A percentile compares a stretch with the other conserved stretches of the same genome.
Conservation (phyloP, 202 grass and related monocot species). For the Setaria italica region DNA sequence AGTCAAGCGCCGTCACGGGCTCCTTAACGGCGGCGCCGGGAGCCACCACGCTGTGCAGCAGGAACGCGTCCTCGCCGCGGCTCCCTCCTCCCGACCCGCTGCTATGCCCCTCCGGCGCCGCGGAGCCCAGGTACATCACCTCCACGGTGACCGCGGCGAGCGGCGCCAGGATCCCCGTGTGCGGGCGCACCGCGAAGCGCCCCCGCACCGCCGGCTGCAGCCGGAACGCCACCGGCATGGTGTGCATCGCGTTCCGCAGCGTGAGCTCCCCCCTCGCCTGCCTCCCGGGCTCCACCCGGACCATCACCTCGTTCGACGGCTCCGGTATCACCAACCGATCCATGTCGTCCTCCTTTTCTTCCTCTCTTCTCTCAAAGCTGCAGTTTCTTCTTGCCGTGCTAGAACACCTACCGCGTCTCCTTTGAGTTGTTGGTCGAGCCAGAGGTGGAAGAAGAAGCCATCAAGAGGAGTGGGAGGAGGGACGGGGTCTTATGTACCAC, state of each 20-base stretch:
- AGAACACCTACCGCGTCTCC: neutral
- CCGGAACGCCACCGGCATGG: conserved; percentile 78
- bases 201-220: conserved; percentile 58
- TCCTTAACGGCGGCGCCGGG: conserved; percentile 58
- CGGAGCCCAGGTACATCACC: conserved; percentile 49
- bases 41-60: conserved; percentile 79
- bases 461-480: conserved; percentile 45
- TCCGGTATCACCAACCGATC: conserved; percentile 75
- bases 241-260: conserved; percentile 80
- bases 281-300: conserved; percentile 59
- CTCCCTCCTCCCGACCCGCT: neutral
- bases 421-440: conserved; percentile 12
- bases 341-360: conserved; percentile 38
- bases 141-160: conserved; percentile 65
- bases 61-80: conserved; percentile 63
- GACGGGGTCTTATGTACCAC: conserved; percentile 36
- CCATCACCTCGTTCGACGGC: conserved; percentile 64
- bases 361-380: neutral
- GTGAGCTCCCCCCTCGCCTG: conserved; percentile 55
- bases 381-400: neutral
- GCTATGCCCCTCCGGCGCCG: conserved; percentile 19
- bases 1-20: conserved; percentile 51
- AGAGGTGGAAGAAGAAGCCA: conserved; percentile 46
- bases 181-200: conserved; percentile 60
- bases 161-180: conserved; percentile 70